Evolutionary conservation across 148 eudicot species (phyloP).

Genomic region (Rhododendron simsii): DNA sequence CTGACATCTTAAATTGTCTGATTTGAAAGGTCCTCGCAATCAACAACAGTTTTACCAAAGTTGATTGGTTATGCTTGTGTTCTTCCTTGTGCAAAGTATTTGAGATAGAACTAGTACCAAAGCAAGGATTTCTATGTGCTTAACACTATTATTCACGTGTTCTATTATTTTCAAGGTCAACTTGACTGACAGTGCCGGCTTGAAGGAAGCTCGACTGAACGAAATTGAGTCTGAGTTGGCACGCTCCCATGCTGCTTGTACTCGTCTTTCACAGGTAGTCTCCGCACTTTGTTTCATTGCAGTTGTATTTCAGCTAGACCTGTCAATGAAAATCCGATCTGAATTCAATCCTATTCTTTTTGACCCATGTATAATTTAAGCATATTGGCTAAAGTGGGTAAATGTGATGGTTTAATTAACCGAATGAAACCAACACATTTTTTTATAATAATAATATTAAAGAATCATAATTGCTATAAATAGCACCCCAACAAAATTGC

Average conservation of each 20-base stretch:
- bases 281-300: not conserved
- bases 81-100: not conserved
- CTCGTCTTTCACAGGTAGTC: conserved; percentile 51
- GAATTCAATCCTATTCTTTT: not conserved
- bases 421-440: too few species aligned
- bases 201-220: conserved; percentile 62
- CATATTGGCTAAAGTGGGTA: too few species aligned
- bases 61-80: not conserved
- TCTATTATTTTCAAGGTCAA: conserved; percentile 33
- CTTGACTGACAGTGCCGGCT: conserved; percentile 64
- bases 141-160: not conserved
- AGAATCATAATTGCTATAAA: not conserved
- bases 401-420: too few species aligned
- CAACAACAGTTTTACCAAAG: not conserved
- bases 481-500: not conserved
- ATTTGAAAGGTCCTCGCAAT: not conserved
- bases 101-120: not conserved
- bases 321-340: not conserved
- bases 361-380: too few species aligned
- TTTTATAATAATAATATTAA: too few species aligned
- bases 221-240: conserved; percentile 72
- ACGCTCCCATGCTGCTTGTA: conserved; percentile 50
- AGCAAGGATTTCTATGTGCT: not conserved
- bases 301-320: not conserved
- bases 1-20: not conserved